Conservation (phyloP, 1,284 basidiomycete species). For the Ustilago sp. region DNA sequence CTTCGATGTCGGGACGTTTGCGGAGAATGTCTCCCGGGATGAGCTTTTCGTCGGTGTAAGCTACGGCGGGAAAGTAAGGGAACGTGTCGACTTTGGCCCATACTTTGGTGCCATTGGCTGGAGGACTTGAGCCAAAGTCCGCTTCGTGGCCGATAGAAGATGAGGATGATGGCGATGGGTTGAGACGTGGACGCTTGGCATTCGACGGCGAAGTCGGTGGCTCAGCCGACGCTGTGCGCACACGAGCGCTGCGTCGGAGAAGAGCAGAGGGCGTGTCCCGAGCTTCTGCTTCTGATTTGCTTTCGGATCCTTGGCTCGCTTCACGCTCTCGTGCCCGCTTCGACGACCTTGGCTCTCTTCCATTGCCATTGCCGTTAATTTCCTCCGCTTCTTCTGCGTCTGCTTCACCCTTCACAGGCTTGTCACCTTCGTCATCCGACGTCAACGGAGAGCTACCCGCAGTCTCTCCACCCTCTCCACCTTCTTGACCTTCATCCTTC, state of each 20-base stretch:
- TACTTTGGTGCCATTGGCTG: conserved; percentile 31
- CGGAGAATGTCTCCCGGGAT: conserved; percentile 7
- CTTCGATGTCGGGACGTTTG: background rate
- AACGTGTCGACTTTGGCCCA: conserved; percentile 48
- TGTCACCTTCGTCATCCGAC: conserved; percentile 38
- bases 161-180: background rate
- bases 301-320: conserved; percentile 9
- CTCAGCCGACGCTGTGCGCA: conserved; percentile 10
- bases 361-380: background rate
- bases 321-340: conserved; percentile 20
- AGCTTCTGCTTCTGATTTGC: background rate
- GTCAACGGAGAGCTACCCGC: conserved; percentile 41
- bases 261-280: background rate
- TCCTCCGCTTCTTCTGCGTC: background rate
- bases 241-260: conserved; percentile 27
- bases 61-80: conserved; percentile 38
- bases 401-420: background rate
- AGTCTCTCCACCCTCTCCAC: background rate
- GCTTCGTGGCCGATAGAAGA: background rate
- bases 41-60: conserved; percentile 6
- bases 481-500: conserved; percentile 10
- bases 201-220: conserved; percentile 15
- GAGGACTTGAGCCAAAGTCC: background rate
- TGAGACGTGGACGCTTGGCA: conserved; percentile 12
- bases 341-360: conserved; percentile 3